Evolutionary conservation across 2,329 filamentous ascomycete species (phyloP), one percentile per base, ranked within the genome.

Genomic region (Trichoderma citrinoviride): DNA sequence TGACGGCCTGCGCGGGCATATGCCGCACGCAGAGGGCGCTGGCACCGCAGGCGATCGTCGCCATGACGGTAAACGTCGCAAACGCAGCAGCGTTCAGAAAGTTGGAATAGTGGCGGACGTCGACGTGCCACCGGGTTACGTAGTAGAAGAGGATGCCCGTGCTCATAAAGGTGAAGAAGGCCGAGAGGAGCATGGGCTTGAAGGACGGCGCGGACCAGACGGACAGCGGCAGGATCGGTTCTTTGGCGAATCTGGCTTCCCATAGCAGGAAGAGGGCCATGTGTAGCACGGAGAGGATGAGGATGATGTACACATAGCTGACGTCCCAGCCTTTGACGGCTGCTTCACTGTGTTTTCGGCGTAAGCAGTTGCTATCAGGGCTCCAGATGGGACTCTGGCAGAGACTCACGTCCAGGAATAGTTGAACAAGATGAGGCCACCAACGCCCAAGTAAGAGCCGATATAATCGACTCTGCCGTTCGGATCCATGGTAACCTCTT

Each of bases 141-240:
- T 61, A 61, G 37, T 52, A 61, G 37, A 61, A 23, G 37, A 61
- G 46, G 5, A 61, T 61, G 2, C 57, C 57, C 14, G 33, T 40
- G 37, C 57, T 61, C 57, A 61, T 61, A 52, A 50, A 61, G 6
- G 57, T 61, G 47, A 61, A 61, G 47, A 61, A 61, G 12, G 57
- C 57, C 12, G 57, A 52, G 12, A 61, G 46, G 17, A 61, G 23
- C 57, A 61, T 61, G 5, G 57, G 57, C 57, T 61, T 61, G 23
- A 61, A 61, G 7, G 57, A 61, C 12, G 47, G 57, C 2, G 57
- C 57, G 14, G 57, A 52, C 57, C 57, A 61, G 19, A 61, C 57
- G 3, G 57, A 21, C 52, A 61, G 47, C 0, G 57, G 57, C 7
- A 61, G 8, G 14, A 61, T 53, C 1, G 57, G 57, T 1, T 61